Evolutionary conservation across 140 eudicot genomes (phyloP).

Genomic region (Erigeron philadelphicus): DNA sequence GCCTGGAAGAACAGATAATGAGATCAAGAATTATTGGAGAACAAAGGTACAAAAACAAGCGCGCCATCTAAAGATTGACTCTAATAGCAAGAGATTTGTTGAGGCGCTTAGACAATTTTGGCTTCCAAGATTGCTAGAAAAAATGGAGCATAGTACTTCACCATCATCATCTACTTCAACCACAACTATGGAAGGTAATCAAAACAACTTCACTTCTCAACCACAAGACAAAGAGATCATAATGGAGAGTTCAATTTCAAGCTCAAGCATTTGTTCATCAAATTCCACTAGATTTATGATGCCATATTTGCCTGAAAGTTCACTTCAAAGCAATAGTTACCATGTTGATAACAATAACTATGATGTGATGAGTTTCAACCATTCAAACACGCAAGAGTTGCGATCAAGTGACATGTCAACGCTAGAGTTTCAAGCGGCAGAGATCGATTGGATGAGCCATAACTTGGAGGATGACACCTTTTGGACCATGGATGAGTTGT

Average conservation of each 20-base stretch:
- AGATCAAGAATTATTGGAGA: conserved; percentile 64
- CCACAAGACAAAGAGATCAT: conserved; percentile 20
- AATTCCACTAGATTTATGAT: conserved; percentile 21
- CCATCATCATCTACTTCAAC: conserved; percentile 31
- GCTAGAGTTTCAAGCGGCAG: conserved; percentile 28
- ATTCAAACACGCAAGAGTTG: conserved; percentile 23
- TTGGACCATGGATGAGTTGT: conserved; percentile 47
- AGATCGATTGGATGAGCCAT: conserved; percentile 31
- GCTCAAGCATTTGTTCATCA: conserved; percentile 31
- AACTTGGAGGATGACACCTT: conserved; percentile 25
- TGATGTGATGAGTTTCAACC: conserved; percentile 27
- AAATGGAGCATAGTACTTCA: conserved; percentile 35
- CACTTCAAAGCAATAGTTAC: conserved; percentile 28
- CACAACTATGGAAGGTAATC: conserved; percentile 30
- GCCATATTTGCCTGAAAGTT: conserved; percentile 25
- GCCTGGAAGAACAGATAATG: conserved; percentile 66
- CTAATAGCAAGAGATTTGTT: conserved; percentile 45
- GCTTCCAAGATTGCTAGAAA: conserved; percentile 47
- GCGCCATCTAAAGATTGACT: conserved; percentile 48
- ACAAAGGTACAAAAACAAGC: conserved; percentile 64
- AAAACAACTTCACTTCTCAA: conserved; percentile 21
- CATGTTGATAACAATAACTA: conserved; percentile 33
- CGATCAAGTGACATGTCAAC: conserved; percentile 23
- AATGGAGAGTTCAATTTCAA: conserved; percentile 23
- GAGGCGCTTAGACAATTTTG: conserved; percentile 41